Conservation (phyloP, 2,329 filamentous ascomycete species). For the Lasiodiplodia sp. region DNA sequence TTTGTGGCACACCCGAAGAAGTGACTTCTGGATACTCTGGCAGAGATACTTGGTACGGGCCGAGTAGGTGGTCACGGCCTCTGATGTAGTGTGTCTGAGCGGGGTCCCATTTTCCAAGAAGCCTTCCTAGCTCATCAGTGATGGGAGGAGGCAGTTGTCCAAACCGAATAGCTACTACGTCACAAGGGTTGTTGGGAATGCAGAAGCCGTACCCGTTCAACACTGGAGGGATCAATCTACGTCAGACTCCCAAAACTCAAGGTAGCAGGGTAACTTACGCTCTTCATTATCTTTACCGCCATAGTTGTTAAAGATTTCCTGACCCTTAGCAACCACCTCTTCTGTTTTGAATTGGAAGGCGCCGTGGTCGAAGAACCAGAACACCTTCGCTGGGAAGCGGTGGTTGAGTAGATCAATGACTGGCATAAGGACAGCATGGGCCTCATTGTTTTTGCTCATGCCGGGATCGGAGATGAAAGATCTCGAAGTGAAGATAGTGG, state of each 20-base stretch:
- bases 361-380: conserved; percentile 54
- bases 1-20: conserved; percentile 45
- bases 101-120: conserved; percentile 26
- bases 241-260: background rate
- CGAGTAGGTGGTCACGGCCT: conserved; percentile 40
- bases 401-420: conserved; percentile 60
- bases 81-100: conserved; percentile 43
- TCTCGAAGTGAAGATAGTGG: conserved; percentile 60
- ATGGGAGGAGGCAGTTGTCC: conserved; percentile 48
- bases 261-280: conserved; percentile 34
- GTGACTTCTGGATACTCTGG: conserved; percentile 37
- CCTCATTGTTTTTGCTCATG: conserved; percentile 35
- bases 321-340: conserved; percentile 44
- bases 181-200: conserved; percentile 55
- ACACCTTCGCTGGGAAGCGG: conserved; percentile 53
- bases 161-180: conserved; percentile 54
- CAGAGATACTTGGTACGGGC: conserved; percentile 38
- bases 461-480: conserved; percentile 56
- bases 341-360: conserved; percentile 50
- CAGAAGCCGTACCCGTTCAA: conserved; percentile 63
- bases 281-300: conserved; percentile 62
- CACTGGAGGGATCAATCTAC: conserved; percentile 37
- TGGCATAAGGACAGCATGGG: conserved; percentile 58
- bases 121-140: conserved; percentile 34
- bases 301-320: conserved; percentile 62